Base-by-base conservation (phyloP, 352 stramenopile species). In the Pythium brachiatum region DNA sequence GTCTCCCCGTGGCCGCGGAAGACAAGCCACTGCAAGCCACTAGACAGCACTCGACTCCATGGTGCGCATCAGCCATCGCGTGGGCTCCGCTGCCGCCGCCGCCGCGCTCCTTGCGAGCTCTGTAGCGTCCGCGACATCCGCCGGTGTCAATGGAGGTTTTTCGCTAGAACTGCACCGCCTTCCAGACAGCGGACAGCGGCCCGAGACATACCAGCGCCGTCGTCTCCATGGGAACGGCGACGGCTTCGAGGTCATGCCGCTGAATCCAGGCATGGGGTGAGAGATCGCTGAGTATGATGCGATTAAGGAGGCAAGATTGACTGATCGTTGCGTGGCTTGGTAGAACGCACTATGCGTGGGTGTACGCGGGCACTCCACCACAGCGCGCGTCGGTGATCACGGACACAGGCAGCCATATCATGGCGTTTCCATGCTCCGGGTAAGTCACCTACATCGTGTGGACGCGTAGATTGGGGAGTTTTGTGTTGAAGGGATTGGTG, bases 341-440 rank as follows among this genome's bases (percentile, higher is more conserved):
- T 23, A 90, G 86, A 3, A 95, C 86, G 20, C 86, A 95, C 60
- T 95, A 93, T 51, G 85, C 86, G 21, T 92, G 82, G 84, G 76
- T 93, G 16, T 94, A 94, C 67, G 81, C 74, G 20, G 86, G 86
- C 21, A 90, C 81, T 8, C 86, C 86, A 3, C 84, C 86, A 4
- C 86, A 95, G 62, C 72, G 86, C 63, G 81, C 83, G 31, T 93
- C 84, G 2, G 82, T 95, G 62, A 93, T 95, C 66, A 74, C 80
- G 0, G 86, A 95, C 66, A 95, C 86, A 3, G 86, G 86, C 34
- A 94, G 84, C 64, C 73, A 69, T 48, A 69, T 92, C 38, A 88
- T 90, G 65, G 86, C 86, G 16, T 89, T 95, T 54, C 86, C 86
- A 15, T 95, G 86, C 74, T 86, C 83, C 0, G 83, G 72, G 47